Conservation (phyloP, 2,329 filamentous ascomycete species). For the Pezicula rhizophila region DNA sequence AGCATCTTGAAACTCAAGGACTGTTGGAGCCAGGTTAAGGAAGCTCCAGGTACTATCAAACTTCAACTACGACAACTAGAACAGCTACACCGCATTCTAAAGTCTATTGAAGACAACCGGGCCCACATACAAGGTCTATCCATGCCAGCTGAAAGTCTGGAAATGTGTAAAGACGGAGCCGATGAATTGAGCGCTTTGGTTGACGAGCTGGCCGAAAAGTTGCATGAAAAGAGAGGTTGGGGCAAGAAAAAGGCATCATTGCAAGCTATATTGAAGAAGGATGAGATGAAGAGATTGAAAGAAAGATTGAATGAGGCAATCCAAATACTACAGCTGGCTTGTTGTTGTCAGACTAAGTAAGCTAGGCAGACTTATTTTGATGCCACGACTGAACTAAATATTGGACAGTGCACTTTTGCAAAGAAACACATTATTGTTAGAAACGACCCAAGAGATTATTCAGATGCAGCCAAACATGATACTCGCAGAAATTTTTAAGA, state of each 20-base stretch:
- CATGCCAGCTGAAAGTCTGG: constrained; percentile 3
- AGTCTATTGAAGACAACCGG: constrained; percentile 5
- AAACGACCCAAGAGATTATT: too few relatives aligned
- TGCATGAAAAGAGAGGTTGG: constrained; percentile 4
- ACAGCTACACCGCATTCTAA: constrained; percentile 3
- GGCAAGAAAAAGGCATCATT: constrained; percentile 3
- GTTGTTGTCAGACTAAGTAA: constrained; percentile 8
- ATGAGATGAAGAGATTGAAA: constrained; percentile 8
- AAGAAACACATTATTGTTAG: too few relatives aligned
- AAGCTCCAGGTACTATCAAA: constrained; percentile 8
- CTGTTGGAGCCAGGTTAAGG: constrained; percentile 11
- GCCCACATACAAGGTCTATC: neutral
- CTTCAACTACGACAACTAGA: constrained; percentile 8
- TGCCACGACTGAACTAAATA: neutral
- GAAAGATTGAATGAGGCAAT: constrained; percentile 7
- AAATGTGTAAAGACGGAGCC: constrained; percentile 6
- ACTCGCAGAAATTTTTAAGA: too few relatives aligned
- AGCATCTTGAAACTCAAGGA: constrained; percentile 13
- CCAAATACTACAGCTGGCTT: constrained; percentile 2
- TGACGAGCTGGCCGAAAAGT: neutral
- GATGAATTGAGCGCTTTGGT: constrained; percentile 2
- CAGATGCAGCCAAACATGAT: too few relatives aligned
- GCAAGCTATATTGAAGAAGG: constrained; percentile 7
- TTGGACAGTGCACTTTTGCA: neutral
- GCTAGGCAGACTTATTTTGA: neutral